Evolutionary conservation across 768 basidiomycete species (phyloP), one percentile per base, ranked within the genome.

Genomic region (Royoungia palumana): DNA sequence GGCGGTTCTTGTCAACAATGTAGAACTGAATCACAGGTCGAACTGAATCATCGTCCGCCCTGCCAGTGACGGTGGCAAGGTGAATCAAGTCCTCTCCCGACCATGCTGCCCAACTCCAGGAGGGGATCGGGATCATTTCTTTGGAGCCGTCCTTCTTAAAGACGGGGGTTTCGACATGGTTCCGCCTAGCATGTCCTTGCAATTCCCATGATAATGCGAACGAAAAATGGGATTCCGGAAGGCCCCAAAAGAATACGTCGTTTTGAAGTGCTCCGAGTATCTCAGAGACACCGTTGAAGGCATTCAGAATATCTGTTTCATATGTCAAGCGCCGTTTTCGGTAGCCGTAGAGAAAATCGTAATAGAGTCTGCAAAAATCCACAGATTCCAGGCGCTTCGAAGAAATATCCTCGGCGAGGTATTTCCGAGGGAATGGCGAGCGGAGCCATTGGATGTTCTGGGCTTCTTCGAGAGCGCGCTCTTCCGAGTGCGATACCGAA

Each of bases 101-200:
- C 46, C 50, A 51, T 5, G 50, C 50, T 1, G 40, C 50, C 57
- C 58, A 59, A 24, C 58, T 59, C 58, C 58, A 59, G 6, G 58
- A 60, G 28, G 58, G 58, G 2, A 59, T 28, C 3, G 47, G 35
- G 1, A 52, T 27, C 39, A 36, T 44, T n/a, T 50, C 10, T 34
- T 38, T 40, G 1, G 46, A 37, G 10, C 55, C 56, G 2, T 58
- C 16, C 17, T 8, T 24, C 5, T 41, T 12, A n/a, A 57, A 44
- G 5, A 46, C 7, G 16, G 56, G 45, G 16, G 51, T 38, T 2
- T 32, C 6, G 4, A 46, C 24, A 3, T 30, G 0, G 28, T 56
- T 59, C 21, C 47, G 47, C 17, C 27, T 8, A 14, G n/a, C 43
- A 14, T 25, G 32, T 3, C 46, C 56, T 1, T 22, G 22, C 11